Evolutionary conservation across 2,329 filamentous ascomycete genomes (phyloP).

Genomic region (Cytospora leucostoma): DNA sequence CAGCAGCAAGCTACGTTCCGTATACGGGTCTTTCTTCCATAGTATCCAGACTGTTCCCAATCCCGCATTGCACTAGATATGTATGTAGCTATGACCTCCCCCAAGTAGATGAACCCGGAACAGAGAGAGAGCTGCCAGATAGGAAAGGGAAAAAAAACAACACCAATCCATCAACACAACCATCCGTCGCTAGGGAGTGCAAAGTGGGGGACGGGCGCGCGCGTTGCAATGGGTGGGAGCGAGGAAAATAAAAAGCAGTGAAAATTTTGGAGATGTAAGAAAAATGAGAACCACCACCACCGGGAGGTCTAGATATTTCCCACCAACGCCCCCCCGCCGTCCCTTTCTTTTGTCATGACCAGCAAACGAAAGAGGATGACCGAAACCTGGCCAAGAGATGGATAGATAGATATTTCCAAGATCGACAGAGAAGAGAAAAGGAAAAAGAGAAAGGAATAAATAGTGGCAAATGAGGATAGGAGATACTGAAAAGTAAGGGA

Average conservation of each 20-base stretch:
- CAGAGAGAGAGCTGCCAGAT: background rate
- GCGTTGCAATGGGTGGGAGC: background rate
- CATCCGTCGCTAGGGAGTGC: background rate
- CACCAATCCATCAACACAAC: background rate
- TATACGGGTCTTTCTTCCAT: background rate
- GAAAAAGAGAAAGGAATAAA: background rate
- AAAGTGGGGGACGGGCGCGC: background rate
- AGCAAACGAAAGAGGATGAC: background rate
- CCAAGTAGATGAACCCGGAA: background rate
- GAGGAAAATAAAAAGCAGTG: no score
- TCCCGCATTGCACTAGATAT: background rate
- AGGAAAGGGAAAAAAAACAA: background rate
- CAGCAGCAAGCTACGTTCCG: background rate
- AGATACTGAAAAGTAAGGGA: background rate
- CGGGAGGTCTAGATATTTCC: constrained; percentile 11
- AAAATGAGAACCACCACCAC: background rate
- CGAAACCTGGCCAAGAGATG: background rate
- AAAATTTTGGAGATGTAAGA: background rate
- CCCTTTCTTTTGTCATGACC: background rate
- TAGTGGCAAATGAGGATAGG: no score
- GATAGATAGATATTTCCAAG: background rate
- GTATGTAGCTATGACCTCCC: background rate
- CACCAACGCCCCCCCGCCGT: constrained; percentile 19
- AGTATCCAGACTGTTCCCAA: background rate
- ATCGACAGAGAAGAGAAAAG: background rate